Percentiles rank a stretch among this genome's conserved stretches.
Evolutionary conservation across 2,329 filamentous ascomycete genomes (phyloP).

Genomic region (Fusarium domesticum): DNA sequence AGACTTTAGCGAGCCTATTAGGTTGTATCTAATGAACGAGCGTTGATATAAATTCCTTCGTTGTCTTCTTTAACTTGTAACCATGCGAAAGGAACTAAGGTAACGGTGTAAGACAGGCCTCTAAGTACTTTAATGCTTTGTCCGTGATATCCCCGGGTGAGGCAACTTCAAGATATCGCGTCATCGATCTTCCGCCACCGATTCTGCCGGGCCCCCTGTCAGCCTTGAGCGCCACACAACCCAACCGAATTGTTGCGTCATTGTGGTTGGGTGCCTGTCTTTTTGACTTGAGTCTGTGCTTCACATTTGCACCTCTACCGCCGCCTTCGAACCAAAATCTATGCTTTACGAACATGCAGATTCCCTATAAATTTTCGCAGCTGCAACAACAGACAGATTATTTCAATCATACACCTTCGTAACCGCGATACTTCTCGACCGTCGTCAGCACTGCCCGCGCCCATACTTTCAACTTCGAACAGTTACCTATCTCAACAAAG

Average conservation of each 20-base stretch:
- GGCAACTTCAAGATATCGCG: slow-evolving; percentile 3
- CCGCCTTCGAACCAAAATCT: slow-evolving; percentile 9
- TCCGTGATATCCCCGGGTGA: too few species aligned
- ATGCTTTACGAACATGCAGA: slow-evolving; percentile 1
- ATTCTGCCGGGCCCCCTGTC: background rate
- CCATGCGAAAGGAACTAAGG: too few species aligned
- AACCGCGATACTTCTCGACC: background rate
- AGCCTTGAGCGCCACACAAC: slow-evolving; percentile 10
- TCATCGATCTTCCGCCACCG: slow-evolving; percentile 26
- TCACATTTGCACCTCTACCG: slow-evolving; percentile 16
- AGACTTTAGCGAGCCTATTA: too few species aligned
- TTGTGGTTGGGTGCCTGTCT: slow-evolving; percentile 32
- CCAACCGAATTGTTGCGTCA: slow-evolving; percentile 31
- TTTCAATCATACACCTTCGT: background rate
- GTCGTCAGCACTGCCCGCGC: background rate
- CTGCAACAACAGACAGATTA: background rate
- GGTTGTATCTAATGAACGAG: too few species aligned
- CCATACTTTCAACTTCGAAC: too few species aligned
- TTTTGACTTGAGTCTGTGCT: slow-evolving; percentile 18
- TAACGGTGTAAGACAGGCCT: too few species aligned
- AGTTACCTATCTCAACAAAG: slow-evolving; percentile 1
- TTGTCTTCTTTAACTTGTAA: too few species aligned
- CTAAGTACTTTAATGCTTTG: too few species aligned
- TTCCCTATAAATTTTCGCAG: background rate
- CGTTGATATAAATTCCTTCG: too few species aligned